Base-by-base conservation (phyloP, 768 basidiomycete species). In the Podaxis sp. region DNA sequence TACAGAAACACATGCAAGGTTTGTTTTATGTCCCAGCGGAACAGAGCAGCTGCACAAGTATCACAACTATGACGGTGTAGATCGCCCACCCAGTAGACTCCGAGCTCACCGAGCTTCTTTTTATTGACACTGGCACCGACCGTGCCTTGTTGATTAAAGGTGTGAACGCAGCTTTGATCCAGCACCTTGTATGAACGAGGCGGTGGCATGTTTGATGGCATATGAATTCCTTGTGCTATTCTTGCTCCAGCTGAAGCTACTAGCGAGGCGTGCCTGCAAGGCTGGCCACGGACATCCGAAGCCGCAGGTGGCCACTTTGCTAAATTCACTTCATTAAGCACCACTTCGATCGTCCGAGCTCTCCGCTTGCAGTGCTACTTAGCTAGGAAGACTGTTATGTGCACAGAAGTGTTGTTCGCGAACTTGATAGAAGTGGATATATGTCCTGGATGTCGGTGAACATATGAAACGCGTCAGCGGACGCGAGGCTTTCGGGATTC, bases 321-420 rank as follows among this genome's bases (percentile, higher is more conserved):
- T 25, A 19, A 59, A 51, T 19, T 15, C 46, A 27, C 24, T 9
- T 7, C 29, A 25, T 36, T 19, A 8, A 15, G 15, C 19, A 6
- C 17, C 13, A n/a, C 37, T 59, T 17, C 29, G 12, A n/a, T 37
- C n/a, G 11, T 59, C 57, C 57, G 57, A 59, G 36, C 13, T 24
- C 47, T 13, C 57, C 57, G 57, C 7, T 49, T 59, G 49, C 57
- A 52, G 49, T 59, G 57, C 49, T 15, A 2, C 15, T 11, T 25
- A 40, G 24, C 55, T 41, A 43, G 40, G 25, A 37, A 22, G 22
- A 29, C 19, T 3, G 22, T 29, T 17, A 38, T 12, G 49, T 6
- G 19, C 2, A 24, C 24, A 25, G 43, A 37, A 3, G 36, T 33
- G 33, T 19, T 15, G 22, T 40, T 59, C 19, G 51, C 22, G 41